Base-by-base conservation (phyloP, 2,329 filamentous ascomycete genomes). In the Arthroderma sp. region DNA sequence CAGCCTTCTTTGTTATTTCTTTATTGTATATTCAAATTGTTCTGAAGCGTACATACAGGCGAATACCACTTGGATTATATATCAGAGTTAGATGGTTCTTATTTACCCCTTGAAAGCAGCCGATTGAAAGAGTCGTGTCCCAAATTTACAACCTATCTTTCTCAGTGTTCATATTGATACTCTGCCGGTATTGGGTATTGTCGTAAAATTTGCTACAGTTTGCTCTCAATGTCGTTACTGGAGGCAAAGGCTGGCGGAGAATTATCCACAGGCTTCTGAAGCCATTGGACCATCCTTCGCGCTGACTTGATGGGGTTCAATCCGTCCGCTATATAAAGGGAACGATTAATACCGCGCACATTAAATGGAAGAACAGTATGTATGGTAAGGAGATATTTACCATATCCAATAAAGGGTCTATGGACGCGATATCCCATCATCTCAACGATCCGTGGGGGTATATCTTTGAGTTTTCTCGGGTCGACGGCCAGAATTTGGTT, bases 371-470 rank as follows among this genome's bases (percentile, higher is more conserved):
- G 37, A 38, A 11, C 8, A 8, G 37, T 9, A 38, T 8, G 3
- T 38, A 40, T 10, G 15, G 29, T 10, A 30, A 6, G 22, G 32
- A 15, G 10, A 22, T 42, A 51, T 50, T 30, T 31, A 57, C 55
- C 53, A 44, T 61, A 60, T 28, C 58, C 59, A 42, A 61, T 57
- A 37, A 61, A 61, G 1, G 57, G 58, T 34, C 49, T 43, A 43
- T 55, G 57, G 29, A 57, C 48, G 36, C 48, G 56, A 40, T 61
- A 61, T n/a, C 58, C 58, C 58, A 61, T 60, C 58, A 61, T 56
- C 29, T 56, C 53, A 28, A 61, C 57, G 34, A 61, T 60, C 5
- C 50, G 45, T 9, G 52, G 52, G 8, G 55, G 52, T 28, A 61
- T 60, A 33, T 52, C 47, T 10, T 52, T 46, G 42, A 61, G 50